Evolutionary conservation across 1,284 basidiomycete species (phyloP).

Genomic region (Cryptococcus amylolentus): DNA sequence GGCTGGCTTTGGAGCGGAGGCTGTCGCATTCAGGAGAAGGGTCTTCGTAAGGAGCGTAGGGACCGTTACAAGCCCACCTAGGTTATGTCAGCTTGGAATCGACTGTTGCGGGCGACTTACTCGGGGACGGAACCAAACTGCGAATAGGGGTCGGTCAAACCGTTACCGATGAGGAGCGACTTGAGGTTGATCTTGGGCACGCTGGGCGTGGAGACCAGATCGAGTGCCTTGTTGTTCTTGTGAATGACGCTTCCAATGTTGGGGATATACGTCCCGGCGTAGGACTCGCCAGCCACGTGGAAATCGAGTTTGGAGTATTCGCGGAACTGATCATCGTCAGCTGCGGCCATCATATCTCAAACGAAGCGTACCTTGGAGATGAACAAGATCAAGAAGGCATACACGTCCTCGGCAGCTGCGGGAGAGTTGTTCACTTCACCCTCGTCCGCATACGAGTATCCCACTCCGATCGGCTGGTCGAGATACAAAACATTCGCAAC

Average conservation of each 20-base stretch:
- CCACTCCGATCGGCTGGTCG: constrained; percentile 74
- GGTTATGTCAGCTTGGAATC: background rate
- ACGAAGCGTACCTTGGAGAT: constrained; percentile 56
- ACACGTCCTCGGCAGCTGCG: constrained; percentile 67
- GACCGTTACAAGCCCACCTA: constrained; percentile 53
- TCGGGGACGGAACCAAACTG: constrained; percentile 75
- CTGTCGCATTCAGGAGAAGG: constrained; percentile 39
- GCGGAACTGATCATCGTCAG: constrained; percentile 46
- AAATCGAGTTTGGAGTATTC: constrained; percentile 60
- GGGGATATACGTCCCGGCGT: constrained; percentile 74
- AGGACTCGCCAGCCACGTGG: constrained; percentile 56
- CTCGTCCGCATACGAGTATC: constrained; percentile 75
- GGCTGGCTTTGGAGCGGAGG: constrained; percentile 34
- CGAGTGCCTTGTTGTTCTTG: constrained; percentile 58
- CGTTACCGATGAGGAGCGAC: constrained; percentile 67
- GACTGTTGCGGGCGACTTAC: constrained; percentile 41
- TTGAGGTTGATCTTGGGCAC: constrained; percentile 65
- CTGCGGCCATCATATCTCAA: background rate
- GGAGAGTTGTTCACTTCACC: constrained; percentile 62
- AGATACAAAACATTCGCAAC: constrained; percentile 50
- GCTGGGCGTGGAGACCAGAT: constrained; percentile 47
- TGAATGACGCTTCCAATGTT: constrained; percentile 65
- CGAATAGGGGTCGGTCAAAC: constrained; percentile 65
- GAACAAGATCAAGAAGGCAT: constrained; percentile 86
- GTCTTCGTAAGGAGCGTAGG: constrained; percentile 39